These are phyloP conservation scores for Pseudogymnoascus sp. DNA, from an alignment of 2,329 filamentous ascomycete species.

Conservation along the genomic window DNA sequence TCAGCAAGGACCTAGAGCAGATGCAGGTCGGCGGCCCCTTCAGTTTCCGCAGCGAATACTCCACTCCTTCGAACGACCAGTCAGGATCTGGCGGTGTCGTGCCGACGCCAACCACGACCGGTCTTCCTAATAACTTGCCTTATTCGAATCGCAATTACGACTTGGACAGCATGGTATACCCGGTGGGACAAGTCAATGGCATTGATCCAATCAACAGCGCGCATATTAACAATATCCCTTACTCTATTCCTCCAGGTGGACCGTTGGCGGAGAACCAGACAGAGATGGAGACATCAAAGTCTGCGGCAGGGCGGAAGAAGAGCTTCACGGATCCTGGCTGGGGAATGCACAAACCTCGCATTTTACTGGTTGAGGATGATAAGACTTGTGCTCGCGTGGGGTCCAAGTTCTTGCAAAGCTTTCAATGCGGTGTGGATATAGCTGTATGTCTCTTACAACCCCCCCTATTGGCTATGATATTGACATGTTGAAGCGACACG, in stretches of 20 bases:
- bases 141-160: slow-evolving; percentile 38
- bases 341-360: slow-evolving; percentile 60
- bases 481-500: slow-evolving; percentile 55
- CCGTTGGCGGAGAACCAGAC: slow-evolving; percentile 32
- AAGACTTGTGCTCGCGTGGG: slow-evolving; percentile 60
- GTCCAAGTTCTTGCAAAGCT: slow-evolving; percentile 56
- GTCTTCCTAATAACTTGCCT: slow-evolving; percentile 37
- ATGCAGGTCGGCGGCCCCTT: slow-evolving; percentile 38
- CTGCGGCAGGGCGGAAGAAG: slow-evolving; percentile 36
- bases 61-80: slow-evolving; percentile 26
- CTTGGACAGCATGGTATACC: slow-evolving; percentile 71
- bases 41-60: slow-evolving; percentile 24
- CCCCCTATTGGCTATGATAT: slow-evolving; percentile 12
- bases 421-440: slow-evolving; percentile 59
- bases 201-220: slow-evolving; percentile 94
- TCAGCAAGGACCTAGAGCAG: slow-evolving; percentile 57
- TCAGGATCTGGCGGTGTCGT: slow-evolving; percentile 20
- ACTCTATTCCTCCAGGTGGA: slow-evolving; percentile 62
- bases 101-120: slow-evolving; percentile 38
- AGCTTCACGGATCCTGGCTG: slow-evolving; percentile 40
- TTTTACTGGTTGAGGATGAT: slow-evolving; percentile 83
- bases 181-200: slow-evolving; percentile 80
- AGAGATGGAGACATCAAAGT: slow-evolving; percentile 29
- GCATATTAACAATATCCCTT: slow-evolving; percentile 90
- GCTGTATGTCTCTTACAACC: slow-evolving; percentile 42